Conservation (phyloP, 2,329 filamentous ascomycete genomes). For the Aspergillus sp. region DNA sequence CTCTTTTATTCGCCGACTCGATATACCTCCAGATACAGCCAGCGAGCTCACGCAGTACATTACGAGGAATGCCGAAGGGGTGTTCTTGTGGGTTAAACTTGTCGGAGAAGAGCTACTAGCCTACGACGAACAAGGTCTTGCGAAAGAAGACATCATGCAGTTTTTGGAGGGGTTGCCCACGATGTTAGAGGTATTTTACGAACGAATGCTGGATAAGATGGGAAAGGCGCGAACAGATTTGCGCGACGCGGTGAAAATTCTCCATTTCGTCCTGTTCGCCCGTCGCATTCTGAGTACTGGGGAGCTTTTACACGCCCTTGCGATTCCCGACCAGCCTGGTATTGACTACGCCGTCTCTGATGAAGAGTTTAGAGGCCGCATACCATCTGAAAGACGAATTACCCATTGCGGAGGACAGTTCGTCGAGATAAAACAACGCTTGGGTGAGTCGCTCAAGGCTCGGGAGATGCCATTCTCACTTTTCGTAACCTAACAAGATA, state of each 20-base stretch:
- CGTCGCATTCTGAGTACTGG: neutral
- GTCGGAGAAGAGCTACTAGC: neutral
- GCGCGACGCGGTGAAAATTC: neutral
- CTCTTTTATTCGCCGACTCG: neutral
- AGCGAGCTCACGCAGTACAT: neutral
- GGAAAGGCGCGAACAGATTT: neutral
- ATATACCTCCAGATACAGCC: neutral
- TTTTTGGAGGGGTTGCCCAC: neutral
- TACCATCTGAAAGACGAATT: neutral
- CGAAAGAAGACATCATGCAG: neutral
- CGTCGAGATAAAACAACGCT: neutral
- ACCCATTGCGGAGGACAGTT: conserved; percentile 3
- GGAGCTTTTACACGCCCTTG: neutral
- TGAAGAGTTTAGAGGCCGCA: neutral
- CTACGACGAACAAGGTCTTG: neutral
- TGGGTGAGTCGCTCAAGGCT: neutral
- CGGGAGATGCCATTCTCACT: neutral
- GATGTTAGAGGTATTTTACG: neutral
- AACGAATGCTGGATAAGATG: neutral
- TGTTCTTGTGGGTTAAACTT: conserved; percentile 7
- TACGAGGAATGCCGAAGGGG: conserved; percentile 1
- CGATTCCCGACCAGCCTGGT: neutral
- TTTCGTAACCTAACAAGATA: neutral
- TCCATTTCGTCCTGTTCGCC: conserved; percentile 3
- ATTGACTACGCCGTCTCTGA: neutral